Evolutionary conservation across 192 early-diverging fungal genomes (phyloP).

Genomic region (Coemansia sp.): DNA sequence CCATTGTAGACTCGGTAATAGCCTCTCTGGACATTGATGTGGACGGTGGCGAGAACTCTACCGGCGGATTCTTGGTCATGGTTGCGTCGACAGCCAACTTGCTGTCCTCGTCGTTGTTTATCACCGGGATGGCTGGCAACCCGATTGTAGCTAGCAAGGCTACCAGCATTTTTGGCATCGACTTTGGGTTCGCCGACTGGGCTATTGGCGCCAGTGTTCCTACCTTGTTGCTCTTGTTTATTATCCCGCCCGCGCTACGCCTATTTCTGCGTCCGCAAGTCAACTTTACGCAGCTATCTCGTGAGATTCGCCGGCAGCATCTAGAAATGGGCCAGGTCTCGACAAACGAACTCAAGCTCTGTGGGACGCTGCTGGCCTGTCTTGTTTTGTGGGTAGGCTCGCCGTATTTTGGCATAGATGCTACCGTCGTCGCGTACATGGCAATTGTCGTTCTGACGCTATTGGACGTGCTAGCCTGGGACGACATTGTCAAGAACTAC

Average conservation of each 20-base stretch:
- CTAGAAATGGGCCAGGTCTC: conserved; percentile 25
- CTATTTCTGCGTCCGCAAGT: conserved; percentile 31
- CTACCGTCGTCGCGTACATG: conserved; percentile 66
- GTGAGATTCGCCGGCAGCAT: conserved; percentile 26
- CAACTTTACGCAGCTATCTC: conserved; percentile 18
- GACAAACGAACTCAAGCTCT: conserved; percentile 46
- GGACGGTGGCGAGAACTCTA: conserved; percentile 21
- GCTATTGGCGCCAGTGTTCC: conserved; percentile 57
- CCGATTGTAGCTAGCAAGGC: conserved; percentile 66
- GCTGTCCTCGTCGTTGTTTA: conserved; percentile 67
- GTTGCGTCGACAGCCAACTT: conserved; percentile 69
- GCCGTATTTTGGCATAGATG: conserved; percentile 59
- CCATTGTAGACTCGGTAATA: conserved; percentile 68
- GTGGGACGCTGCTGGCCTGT: conserved; percentile 54
- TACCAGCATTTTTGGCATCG: conserved; percentile 58
- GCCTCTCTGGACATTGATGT: conserved; percentile 52
- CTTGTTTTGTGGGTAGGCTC: conserved; percentile 65
- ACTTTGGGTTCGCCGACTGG: conserved; percentile 70
- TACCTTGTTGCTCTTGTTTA: conserved; percentile 27
- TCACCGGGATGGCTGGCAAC: conserved; percentile 75
- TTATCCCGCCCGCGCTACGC: conserved; percentile 39
- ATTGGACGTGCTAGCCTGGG: conserved; percentile 64
- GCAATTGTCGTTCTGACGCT: conserved; percentile 60
- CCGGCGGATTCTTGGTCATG: conserved; percentile 62
- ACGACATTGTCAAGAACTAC: conserved; percentile 61